Evolutionary conservation across 2,329 filamentous ascomycete genomes (phyloP).

Genomic region (Corinectria fuckeliana): DNA sequence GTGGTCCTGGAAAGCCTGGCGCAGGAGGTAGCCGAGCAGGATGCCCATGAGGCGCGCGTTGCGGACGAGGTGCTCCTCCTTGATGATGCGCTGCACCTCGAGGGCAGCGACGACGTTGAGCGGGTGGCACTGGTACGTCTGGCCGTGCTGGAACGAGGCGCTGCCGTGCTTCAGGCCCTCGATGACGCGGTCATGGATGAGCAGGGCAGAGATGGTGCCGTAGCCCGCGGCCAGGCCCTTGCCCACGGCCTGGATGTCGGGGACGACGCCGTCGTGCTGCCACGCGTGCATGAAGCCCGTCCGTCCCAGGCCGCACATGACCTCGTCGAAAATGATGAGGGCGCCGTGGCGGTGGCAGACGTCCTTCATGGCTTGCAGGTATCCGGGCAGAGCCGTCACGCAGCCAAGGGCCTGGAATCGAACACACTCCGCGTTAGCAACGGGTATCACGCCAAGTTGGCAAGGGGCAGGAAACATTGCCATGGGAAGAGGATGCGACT

Average conservation of each 20-base stretch:
- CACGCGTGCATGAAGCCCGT: conserved; percentile 68
- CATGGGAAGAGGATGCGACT: neutral
- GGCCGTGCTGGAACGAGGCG: conserved; percentile 59
- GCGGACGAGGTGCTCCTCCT: conserved; percentile 21
- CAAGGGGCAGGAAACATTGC: neutral
- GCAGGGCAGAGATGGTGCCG: conserved; percentile 22
- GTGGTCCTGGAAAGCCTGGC: conserved; percentile 11
- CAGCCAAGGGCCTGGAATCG: conserved; percentile 26
- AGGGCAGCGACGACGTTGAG: conserved; percentile 48
- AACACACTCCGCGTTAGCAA: neutral
- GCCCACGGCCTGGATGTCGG: conserved; percentile 70
- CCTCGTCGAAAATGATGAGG: conserved; percentile 62
- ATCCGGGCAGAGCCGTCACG: conserved; percentile 46
- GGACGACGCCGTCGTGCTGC: conserved; percentile 61
- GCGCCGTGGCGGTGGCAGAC: conserved; percentile 63
- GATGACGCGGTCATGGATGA: conserved; percentile 17
- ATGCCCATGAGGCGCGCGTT: conserved; percentile 19
- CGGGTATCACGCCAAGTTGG: neutral
- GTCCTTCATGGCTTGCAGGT: conserved; percentile 57
- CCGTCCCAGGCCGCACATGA: conserved; percentile 74
- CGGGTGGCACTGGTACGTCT: conserved; percentile 58
- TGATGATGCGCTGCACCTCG: conserved; percentile 42
- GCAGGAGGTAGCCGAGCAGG: neutral
- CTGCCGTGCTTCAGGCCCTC: conserved; percentile 19
- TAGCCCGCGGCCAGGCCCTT: conserved; percentile 62